Base-by-base conservation (phyloP, 2,329 filamentous ascomycete genomes). In the Arachnomyces sp. region DNA sequence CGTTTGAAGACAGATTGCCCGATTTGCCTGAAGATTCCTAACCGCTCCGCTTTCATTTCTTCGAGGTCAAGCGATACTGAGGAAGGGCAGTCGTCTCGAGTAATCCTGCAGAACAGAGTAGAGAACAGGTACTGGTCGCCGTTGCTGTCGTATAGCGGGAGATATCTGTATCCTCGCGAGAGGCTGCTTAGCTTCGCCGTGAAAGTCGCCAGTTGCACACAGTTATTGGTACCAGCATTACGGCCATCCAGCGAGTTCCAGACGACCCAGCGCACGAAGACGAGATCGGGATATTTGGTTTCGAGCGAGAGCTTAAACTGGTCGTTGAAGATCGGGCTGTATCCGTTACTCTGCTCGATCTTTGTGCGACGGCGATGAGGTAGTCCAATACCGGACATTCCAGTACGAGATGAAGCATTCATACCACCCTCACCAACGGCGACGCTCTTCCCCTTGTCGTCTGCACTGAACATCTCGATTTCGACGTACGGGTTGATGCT, bases 41-140 rank as follows among this genome's bases (percentile, higher is more conserved):
- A 52, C 29, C 63, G 61, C 41, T 67, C 64, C 3, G 58, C 60
- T 18, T 60, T 59, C 8, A 63, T 55, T 34, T 65, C 62, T 18
- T 67, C 63, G 28, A 62, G 38, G 39, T 62, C 56, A 11, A 62
- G 42, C 30, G 55, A 58, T 31, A 59, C 16, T 3, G 25, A 58
- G 17, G 71, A 62, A 28, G 69, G 60, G 17, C 72, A 52, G 15
- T 68, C 62, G 4, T 73, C 68, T 49, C 79, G 84, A 51, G 80
- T 80, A 65, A 96, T 85, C 55, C 82, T 82, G 68, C 89, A 95
- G 63, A 96, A 95, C 12, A 98, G 72, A 8, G 88, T 93, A 2
- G 92, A 95, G 65, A 95, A 95, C 32, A 95, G 74, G 60, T 93
- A 96, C 53, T 89, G 86, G 53, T 95, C 89, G 45, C 89, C 92